Evolutionary conservation across 139 green algal genomes (phyloP), one percentile per base, ranked within the genome.

Genomic region (Monoraphidium neglectum): DNA sequence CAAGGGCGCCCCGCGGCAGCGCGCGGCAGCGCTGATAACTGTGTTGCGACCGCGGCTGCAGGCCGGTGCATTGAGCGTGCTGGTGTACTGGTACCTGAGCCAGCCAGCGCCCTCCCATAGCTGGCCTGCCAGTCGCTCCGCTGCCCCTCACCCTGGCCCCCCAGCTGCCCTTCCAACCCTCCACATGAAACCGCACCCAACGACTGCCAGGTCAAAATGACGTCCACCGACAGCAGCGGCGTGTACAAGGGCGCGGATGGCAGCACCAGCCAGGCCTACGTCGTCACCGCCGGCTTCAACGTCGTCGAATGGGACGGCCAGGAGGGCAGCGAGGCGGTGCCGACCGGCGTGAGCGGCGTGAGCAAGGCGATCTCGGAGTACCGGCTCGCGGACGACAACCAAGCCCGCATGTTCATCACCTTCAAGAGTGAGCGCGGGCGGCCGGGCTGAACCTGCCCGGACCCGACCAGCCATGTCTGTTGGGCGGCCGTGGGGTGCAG

Each of bases 371-470:
- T 78, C 38, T 60, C 40, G 8, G 72, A 78, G 61, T 78, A 78
- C 59, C 38, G 28, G 8, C 16, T 32, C 32, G 62, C 64, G 16
- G 28, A 32, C 21, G 72, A 71, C 47, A 78, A 78, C 35, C 61
- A 59, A 6, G 61, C 64, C 12, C 51, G 72, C 24, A 43, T 78
- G 10, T 40, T 35, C 2, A 78, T 78, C 46, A 68, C 49, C 24
- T 78, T 78, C 62, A 78, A 68, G 8, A 68, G 70, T 77, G 38
- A 69, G 70, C 43, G 24, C 21, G 36, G 59, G 21, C 49, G n/a
- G n/a, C n/a, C n/a, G n/a, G n/a, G n/a, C n/a, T n/a, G n/a, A n/a
- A n/a, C n/a, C n/a, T n/a, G n/a, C n/a, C n/a, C n/a, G n/a, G n/a
- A n/a, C n/a, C n/a, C n/a, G n/a, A n/a, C n/a, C n/a, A n/a, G n/a